A percentile compares a stretch with the other conserved stretches of the same genome.
These are phyloP conservation scores for Gonapodya prolifera DNA, from an alignment of 192 early-diverging fungal genomes.

Conservation along the genomic window DNA sequence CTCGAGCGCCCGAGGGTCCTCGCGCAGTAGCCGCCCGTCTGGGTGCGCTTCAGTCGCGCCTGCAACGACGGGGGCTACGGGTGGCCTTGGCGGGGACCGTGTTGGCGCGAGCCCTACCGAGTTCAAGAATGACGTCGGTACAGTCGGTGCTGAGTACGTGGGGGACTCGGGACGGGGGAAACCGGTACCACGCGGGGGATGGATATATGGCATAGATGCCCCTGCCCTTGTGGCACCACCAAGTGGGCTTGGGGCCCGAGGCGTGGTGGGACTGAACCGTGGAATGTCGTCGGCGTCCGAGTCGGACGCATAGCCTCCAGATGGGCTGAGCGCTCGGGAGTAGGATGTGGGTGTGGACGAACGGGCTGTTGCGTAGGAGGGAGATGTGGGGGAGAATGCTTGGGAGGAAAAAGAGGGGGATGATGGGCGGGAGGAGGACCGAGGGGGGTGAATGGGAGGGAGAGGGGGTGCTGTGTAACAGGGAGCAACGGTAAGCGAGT, in stretches of 20 bases:
- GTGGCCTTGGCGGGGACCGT: not conserved
- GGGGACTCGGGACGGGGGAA: not conserved
- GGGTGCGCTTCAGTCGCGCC: not conserved
- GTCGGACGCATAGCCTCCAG: not conserved
- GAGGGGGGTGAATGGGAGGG: not conserved
- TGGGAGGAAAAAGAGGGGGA: not conserved
- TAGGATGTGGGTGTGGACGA: not conserved
- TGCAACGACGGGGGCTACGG: not conserved
- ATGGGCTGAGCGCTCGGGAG: not conserved
- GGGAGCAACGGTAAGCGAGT: not conserved
- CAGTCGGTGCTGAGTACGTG: not conserved
- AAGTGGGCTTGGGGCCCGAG: not conserved
- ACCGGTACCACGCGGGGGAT: not conserved
- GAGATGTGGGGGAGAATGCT: not conserved
- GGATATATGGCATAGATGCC: not conserved
- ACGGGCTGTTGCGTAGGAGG: not conserved
- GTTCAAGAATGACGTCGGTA: not conserved
- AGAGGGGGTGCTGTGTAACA: not conserved
- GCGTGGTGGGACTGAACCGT: not conserved
- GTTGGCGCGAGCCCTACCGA: not conserved
- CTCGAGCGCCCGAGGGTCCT: not conserved
- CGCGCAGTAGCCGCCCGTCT: not conserved
- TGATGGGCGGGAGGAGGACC: not conserved
- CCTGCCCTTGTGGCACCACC: not conserved
- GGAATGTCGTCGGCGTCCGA: not conserved